Base-by-base conservation (phyloP, 768 basidiomycete species). In the Astraeus odoratus region DNA sequence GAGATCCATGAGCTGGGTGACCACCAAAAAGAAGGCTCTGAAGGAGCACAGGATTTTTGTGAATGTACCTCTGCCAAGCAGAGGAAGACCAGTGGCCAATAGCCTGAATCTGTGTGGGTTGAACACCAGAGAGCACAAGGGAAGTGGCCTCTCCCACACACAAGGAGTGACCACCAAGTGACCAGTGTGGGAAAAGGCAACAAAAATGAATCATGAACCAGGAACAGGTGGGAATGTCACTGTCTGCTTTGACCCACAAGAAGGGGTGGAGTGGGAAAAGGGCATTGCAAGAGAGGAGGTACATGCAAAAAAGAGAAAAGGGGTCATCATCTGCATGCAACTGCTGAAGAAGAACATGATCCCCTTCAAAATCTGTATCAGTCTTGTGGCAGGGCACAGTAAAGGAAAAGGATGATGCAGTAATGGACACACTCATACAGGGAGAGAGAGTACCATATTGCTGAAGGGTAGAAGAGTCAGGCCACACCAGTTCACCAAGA, bases 81-180 rank as follows among this genome's bases (percentile, higher is more conserved):
- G 59, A 53, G 0, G 69, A 70, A 0, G 66, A 46, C 72, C 73
- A 74, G 0, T 68, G 55, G 0, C 72, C 69, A 27, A 18, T 35
- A 20, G 20, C 20, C 42, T 18, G 25, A 23, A 34, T 35, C 10
- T 24, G 22, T 7, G 15, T 9, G 7, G n/a, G 42, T 15, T 8
- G 1, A 23, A 31, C 25, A 8, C 34, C 20, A 19, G 25, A 30
- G 35, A 24, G 18, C 8, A 10, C 6, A 22, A 23, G 22, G 12
- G n/a, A 31, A n/a, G 15, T 33, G 16, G 23, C 26, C 5, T 71
- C 69, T 0, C 73, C 70, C 5, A 70, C 55, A 13, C 65, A 66
- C 20, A 64, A 19, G 3, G 62, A 64, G 39, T 67, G 66, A 3
- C 63, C 66, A 19, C 39, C 22, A 18, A 49, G 15, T 9, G 3